Percentiles rank a stretch among this genome's conserved stretches.
phyloP scores from a whole-genome alignment of 1,284 basidiomycete species.

The Heterobasidion annosum region DNA sequence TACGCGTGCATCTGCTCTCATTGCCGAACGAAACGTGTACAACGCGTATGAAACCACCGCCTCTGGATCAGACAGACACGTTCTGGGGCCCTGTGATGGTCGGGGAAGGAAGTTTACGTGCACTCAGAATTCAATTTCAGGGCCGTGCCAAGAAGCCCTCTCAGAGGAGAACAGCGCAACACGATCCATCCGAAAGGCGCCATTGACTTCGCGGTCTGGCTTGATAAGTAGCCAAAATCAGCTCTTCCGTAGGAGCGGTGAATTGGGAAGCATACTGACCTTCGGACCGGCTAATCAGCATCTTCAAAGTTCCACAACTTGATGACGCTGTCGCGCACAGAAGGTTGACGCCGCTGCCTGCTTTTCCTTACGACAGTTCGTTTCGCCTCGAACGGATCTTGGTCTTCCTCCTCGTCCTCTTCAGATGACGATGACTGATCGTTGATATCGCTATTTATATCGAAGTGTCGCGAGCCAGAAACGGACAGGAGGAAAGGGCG shows the following conservation, averaged over 20 bases:
- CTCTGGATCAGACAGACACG: background rate
- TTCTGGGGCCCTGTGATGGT: background rate
- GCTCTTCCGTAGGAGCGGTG: too few species aligned
- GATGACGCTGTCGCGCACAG: constrained; percentile 8
- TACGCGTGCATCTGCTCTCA: too few species aligned
- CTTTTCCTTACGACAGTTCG: background rate
- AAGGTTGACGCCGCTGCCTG: constrained; percentile 5
- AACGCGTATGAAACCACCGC: background rate
- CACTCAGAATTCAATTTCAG: too few species aligned
- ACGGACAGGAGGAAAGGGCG: constrained; percentile 42
- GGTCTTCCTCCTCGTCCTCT: background rate
- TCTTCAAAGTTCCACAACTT: constrained; percentile 11
- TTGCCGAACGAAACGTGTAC: background rate
- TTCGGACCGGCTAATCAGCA: background rate
- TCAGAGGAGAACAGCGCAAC: too few species aligned
- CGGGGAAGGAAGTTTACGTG: background rate
- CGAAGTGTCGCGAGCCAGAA: constrained; percentile 64
- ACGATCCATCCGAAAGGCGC: too few species aligned
- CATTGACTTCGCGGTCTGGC: too few species aligned
- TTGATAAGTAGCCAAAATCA: too few species aligned
- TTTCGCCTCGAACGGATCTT: background rate
- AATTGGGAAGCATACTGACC: too few species aligned
- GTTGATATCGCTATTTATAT: constrained; percentile 1
- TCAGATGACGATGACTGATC: too few species aligned
- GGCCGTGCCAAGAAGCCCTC: too few species aligned